Evolutionary conservation across 352 stramenopile species (phyloP).

Genomic region (Phytopythium delawarense): DNA sequence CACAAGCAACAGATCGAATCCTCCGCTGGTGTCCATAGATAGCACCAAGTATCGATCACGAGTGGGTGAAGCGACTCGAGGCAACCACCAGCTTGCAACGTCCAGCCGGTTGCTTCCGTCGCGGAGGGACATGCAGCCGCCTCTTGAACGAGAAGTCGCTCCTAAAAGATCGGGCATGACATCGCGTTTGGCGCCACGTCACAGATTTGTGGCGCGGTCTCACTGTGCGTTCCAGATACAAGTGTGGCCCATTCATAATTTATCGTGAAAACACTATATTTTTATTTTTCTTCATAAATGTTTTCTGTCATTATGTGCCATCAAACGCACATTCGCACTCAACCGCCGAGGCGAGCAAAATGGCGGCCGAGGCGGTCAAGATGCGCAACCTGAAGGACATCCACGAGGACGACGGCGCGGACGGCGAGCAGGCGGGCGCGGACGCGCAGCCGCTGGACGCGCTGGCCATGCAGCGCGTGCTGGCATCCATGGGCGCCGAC

Average conservation of each 20-base stretch:
- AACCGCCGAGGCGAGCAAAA: constrained; percentile 3
- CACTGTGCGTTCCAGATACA: neutral
- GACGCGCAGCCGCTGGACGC: constrained; percentile 58
- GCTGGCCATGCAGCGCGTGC: constrained; percentile 47
- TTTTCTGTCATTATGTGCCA: too few relatives aligned
- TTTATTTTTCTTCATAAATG: neutral
- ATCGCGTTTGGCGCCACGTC: too few relatives aligned
- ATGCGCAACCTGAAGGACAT: constrained; percentile 56
- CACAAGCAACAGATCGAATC: too few relatives aligned
- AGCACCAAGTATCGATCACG: too few relatives aligned
- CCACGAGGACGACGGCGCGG: constrained; percentile 60
- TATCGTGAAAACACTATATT: neutral
- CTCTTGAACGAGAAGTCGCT: too few relatives aligned
- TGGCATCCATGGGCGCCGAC: constrained; percentile 79
- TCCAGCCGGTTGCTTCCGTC: too few relatives aligned
- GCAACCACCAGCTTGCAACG: too few relatives aligned
- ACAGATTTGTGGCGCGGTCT: neutral
- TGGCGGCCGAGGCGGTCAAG: constrained; percentile 24
- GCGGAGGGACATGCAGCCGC: too few relatives aligned
- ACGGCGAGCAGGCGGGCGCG: constrained; percentile 25
- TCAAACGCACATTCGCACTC: too few relatives aligned
- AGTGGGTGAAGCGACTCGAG: too few relatives aligned
- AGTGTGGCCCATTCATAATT: neutral
- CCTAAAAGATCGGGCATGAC: too few relatives aligned
- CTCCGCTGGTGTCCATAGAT: too few relatives aligned